These are phyloP conservation scores for Phlegmacium glaucopus DNA, from an alignment of 768 basidiomycete genomes.

Conservation along the genomic window DNA sequence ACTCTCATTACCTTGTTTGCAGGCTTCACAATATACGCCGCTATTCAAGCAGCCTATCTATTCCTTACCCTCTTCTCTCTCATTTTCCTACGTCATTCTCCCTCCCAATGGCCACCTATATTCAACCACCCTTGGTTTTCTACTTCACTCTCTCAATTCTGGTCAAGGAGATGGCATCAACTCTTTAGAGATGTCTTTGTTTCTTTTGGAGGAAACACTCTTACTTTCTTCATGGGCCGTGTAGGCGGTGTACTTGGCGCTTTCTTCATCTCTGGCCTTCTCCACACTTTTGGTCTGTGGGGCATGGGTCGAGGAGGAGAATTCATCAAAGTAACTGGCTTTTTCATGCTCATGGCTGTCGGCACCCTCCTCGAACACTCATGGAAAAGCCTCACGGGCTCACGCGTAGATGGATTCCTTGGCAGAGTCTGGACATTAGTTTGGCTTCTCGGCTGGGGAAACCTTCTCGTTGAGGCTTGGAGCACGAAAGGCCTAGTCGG, in stretches of 20 bases:
- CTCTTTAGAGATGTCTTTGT: slow-evolving; percentile 58
- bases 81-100: slow-evolving; percentile 43
- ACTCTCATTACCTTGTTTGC: slow-evolving; percentile 38
- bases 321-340: slow-evolving; percentile 38
- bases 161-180: slow-evolving; percentile 70
- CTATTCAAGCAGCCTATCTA: slow-evolving; percentile 43
- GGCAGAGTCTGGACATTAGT: slow-evolving; percentile 51
- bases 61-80: slow-evolving; percentile 40
- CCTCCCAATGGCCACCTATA: slow-evolving; percentile 59
- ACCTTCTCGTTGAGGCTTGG: slow-evolving; percentile 50
- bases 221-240: slow-evolving; percentile 42
- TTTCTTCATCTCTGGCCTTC: slow-evolving; percentile 55
- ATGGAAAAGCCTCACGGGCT: slow-evolving; percentile 44
- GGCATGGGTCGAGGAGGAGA: slow-evolving; percentile 55
- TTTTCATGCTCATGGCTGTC: slow-evolving; percentile 56
- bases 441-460: slow-evolving; percentile 48
- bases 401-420: slow-evolving; percentile 39
- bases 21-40: slow-evolving; percentile 41
- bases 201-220: slow-evolving; percentile 43
- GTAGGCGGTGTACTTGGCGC: slow-evolving; percentile 50
- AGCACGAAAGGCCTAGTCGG: slow-evolving; percentile 38
- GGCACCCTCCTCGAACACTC: slow-evolving; percentile 46
- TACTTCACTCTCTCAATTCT: slow-evolving; percentile 59
- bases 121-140: slow-evolving; percentile 56
- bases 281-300: slow-evolving; percentile 58